These are phyloP conservation scores for Dendrobium catenatum DNA, from an alignment of 106 monocot genomes.

Conservation along the genomic window DNA sequence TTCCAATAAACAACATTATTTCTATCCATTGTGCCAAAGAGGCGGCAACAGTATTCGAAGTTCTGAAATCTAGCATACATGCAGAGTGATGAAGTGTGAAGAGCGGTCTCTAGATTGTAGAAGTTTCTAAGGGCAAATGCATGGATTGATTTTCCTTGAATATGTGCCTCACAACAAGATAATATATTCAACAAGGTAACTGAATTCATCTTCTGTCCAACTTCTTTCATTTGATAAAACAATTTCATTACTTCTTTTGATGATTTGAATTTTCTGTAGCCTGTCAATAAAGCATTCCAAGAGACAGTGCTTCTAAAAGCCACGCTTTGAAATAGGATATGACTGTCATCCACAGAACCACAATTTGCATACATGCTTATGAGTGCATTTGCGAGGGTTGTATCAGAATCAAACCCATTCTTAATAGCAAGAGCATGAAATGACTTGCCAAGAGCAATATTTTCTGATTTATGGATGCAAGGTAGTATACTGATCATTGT, in stretches of 20 bases:
- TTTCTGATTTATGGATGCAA: conserved; percentile 15
- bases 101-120: conserved; percentile 17
- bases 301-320: conserved; percentile 28
- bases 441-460: conserved; percentile 24
- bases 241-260: conserved; percentile 23
- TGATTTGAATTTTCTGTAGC: conserved; percentile 35
- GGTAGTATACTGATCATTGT: conserved; percentile 52
- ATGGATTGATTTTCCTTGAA: conserved; percentile 51
- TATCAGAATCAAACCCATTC: conserved; percentile 41
- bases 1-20: conserved; percentile 51
- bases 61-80: conserved; percentile 60
- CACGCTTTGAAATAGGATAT: conserved; percentile 27
- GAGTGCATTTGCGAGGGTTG: conserved; percentile 49
- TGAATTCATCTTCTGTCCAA: conserved; percentile 28
- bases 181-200: conserved; percentile 58
- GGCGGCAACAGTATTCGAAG: conserved; percentile 16
- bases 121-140: conserved; percentile 48
- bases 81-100: conserved; percentile 49
- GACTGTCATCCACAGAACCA: conserved; percentile 18
- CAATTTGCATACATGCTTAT: conserved; percentile 63
- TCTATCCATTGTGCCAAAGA: conserved; percentile 41
- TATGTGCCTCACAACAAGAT: conserved; percentile 27
- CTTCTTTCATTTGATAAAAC: conserved; percentile 33
- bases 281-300: conserved; percentile 67
- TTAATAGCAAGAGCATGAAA: conserved; percentile 43